These are phyloP conservation scores for Leccinum olivaceopallidum DNA, from an alignment of 768 basidiomycete genomes.

Conservation along the genomic window DNA sequence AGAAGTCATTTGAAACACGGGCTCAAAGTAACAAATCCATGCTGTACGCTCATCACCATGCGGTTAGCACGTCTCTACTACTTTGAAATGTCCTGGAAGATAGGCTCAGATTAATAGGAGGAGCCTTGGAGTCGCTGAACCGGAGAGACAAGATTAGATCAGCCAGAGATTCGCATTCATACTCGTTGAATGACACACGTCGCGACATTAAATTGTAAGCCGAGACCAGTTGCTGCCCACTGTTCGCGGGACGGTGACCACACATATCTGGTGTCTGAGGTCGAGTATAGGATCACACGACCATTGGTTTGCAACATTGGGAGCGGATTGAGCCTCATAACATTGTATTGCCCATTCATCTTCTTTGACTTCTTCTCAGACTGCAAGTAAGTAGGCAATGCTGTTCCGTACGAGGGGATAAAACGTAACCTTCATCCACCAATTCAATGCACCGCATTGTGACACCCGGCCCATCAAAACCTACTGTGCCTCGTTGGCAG, in stretches of 20 bases:
- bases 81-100: neutral
- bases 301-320: too few relatives aligned
- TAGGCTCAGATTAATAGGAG: neutral
- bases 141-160: neutral
- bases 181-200: neutral
- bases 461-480: neutral
- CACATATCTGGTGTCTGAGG: neutral
- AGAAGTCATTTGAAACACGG: neutral
- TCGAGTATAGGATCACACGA: neutral
- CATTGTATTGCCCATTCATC: neutral
- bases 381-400: neutral
- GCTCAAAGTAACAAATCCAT: neutral
- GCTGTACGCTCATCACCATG: neutral
- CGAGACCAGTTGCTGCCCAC: too few relatives aligned
- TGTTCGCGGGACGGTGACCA: neutral
- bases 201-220: too few relatives aligned
- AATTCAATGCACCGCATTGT: neutral
- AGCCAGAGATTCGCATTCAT: too few relatives aligned
- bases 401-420: neutral
- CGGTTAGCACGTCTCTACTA: neutral
- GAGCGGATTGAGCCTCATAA: neutral
- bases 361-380: neutral
- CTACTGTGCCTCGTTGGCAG: neutral
- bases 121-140: neutral
- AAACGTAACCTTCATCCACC: neutral